Conservation (phyloP, 2,329 filamentous ascomycete genomes). For the Botrytis deweyae region DNA sequence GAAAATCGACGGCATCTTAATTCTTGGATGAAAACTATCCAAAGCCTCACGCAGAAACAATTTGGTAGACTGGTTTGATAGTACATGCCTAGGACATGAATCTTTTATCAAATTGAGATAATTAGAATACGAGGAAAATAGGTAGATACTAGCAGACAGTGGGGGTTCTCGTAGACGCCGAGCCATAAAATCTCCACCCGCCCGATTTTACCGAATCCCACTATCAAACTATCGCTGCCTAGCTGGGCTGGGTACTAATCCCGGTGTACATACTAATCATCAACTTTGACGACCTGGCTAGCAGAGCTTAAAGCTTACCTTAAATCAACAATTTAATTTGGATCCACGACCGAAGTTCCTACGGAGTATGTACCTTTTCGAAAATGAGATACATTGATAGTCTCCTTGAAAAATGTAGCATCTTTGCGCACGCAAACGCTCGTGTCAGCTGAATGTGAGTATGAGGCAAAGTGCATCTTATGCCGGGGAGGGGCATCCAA, state of each 20-base stretch:
- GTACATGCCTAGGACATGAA: background rate
- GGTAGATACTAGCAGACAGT: background rate
- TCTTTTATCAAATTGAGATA: background rate
- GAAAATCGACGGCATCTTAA: background rate
- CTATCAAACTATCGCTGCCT: background rate
- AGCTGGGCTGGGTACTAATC: background rate
- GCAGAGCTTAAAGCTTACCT: background rate
- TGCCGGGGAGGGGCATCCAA: background rate
- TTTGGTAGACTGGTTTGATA: background rate
- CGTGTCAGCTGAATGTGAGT: background rate
- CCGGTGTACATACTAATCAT: background rate
- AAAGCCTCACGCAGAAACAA: background rate
- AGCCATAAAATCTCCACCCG: background rate
- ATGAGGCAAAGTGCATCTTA: background rate
- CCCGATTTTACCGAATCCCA: background rate
- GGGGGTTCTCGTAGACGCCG: background rate
- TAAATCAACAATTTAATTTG: background rate
- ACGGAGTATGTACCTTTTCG: background rate
- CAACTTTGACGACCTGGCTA: background rate
- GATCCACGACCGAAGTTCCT: background rate
- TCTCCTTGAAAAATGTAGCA: background rate
- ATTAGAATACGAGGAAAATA: background rate
- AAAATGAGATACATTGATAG: background rate
- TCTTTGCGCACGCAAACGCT: background rate
- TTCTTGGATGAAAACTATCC: background rate